Percentiles rank a stretch among this genome's conserved stretches.
Evolutionary conservation across 495 filamentous ascomycete genomes (phyloP).

Genomic region (Xylaria grammica): DNA sequence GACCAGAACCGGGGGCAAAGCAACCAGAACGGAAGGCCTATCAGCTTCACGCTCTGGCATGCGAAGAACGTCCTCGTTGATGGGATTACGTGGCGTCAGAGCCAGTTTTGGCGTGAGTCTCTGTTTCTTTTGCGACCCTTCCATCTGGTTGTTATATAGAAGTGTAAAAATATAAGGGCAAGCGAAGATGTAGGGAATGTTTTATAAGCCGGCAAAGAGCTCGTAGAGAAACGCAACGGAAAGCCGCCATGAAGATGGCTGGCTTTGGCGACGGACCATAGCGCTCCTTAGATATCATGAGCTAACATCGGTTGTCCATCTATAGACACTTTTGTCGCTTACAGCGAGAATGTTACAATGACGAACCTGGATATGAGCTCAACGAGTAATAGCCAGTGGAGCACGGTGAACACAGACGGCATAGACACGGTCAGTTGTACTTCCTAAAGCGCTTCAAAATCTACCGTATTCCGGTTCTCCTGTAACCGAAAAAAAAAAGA

Average conservation of each 20-base stretch:
- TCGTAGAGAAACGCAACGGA: neutral
- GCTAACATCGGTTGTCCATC: neutral
- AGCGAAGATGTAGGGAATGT: neutral
- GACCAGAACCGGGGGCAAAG: slow-evolving; percentile 40
- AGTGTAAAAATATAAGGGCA: neutral
- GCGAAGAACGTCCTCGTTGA: slow-evolving; percentile 46
- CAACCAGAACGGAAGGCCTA: slow-evolving; percentile 47
- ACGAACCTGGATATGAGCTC: slow-evolving; percentile 52
- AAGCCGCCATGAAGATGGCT: neutral
- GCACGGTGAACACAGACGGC: slow-evolving; percentile 49
- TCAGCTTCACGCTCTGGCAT: slow-evolving; percentile 38
- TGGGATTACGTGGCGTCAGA: slow-evolving; percentile 47
- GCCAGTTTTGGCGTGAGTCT: slow-evolving; percentile 48
- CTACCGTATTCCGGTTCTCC: neutral
- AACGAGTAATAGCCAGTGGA: slow-evolving; percentile 39
- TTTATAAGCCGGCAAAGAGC: neutral
- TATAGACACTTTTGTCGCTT: slow-evolving; percentile 46
- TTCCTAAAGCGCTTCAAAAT: neutral
- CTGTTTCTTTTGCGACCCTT: neutral
- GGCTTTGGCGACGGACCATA: neutral
- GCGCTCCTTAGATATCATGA: neutral
- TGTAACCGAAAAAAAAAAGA: neutral
- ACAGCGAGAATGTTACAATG: slow-evolving; percentile 46
- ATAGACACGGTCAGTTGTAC: slow-evolving; percentile 37
- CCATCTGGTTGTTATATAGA: neutral